Evolutionary conservation across 2,329 filamentous ascomycete genomes (phyloP), one percentile per base, ranked within the genome.

Genomic region (Hypomyces rosellus): DNA sequence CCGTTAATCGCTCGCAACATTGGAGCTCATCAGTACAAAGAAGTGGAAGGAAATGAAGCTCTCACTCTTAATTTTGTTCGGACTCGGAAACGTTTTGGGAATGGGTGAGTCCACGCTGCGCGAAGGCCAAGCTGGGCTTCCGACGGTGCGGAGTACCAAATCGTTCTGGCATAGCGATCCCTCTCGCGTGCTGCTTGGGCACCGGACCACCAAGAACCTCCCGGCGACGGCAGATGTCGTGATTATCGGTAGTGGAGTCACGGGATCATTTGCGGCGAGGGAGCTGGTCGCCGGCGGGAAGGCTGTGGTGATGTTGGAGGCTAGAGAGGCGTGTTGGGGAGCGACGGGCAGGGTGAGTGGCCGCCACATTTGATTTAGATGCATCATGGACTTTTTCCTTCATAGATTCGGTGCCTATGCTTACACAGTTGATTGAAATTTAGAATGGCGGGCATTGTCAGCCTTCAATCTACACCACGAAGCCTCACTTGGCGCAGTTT

Each of bases 91-190:
- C 25, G 9, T 30, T 30, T 7, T 30, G 25, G 25, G 9, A 4
- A 72, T 72, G 69, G 63, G 68, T 3, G 59, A 58, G 48, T 52
- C 56, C 3, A 59, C 55, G 15, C 52, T 66, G 6, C 59, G 56
- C 25, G 57, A 66, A 13, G 64, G 64, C 46, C 73, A 76, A 57
- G 68, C 78, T 1, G 77, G 74, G 45, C 73, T 89, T 16, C 86
- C 86, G 3, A 80, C 78, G 3, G 67, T 73, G 3, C 72, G 78
- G 37, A 80, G 84, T 38, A 85, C 82, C 3, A 63, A 67, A 22
- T 87, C 87, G 0, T 90, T 86, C 72, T 92, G 88, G 88, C 86
- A 87, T 61, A 77, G 73, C 47, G 75, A 86, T 52, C 85, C 85
- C 0, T 87, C 84, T 3, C 61, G 75, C 47, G 73, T 75, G 51